Base-by-base conservation (phyloP, 2,329 filamentous ascomycete species). In the Pyrenophora teres region DNA sequence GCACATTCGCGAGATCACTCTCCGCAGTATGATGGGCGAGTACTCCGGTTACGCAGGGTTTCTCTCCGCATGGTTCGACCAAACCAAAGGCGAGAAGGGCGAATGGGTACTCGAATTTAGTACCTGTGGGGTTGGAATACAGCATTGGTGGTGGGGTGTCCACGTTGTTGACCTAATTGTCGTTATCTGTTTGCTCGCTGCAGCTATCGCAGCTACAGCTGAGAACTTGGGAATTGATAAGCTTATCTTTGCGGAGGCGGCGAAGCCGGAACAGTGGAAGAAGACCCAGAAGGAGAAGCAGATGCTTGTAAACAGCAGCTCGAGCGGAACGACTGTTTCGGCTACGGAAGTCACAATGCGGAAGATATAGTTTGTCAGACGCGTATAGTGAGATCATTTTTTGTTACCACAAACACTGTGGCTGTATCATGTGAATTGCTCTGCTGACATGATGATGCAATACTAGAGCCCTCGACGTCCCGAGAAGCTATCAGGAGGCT, bases 1-100 rank as follows among this genome's bases (percentile, higher is more conserved):
- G 0, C 88, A 88, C 0, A 78, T 97, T 5, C 81, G 93, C 23
- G 94, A 99, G 75, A 85, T 97, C 59, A 99, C 94, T 0, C 89
- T 99, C 2, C 86, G 92, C 52, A 96, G 91, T 73, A 97, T 99
- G 92, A 99, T 99, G 94, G 94, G 94, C 49, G 89, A 90, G 50
- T 99, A 89, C 74, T 87, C 86, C n/a, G 94, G 94, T 16, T 94
- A 97, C 70, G 91, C 92, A 0, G 94, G 92, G 0, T 79, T 99
- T 36, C 75, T 99, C 35, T 94, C 89, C 56, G 82, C 89, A 0
- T 99, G 93, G 93, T 97, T 93, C 68, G 90, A 97, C 71, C 74
- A 83, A 49, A 78, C 81, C 2, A 73, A 75, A 1, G 1, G 87
- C 0, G 84, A 88, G 69, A 96, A 91, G 88, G 82, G 82, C 59